Conservation (phyloP, 2,329 filamentous ascomycete genomes). For the Exophiala lecanii-corni region DNA sequence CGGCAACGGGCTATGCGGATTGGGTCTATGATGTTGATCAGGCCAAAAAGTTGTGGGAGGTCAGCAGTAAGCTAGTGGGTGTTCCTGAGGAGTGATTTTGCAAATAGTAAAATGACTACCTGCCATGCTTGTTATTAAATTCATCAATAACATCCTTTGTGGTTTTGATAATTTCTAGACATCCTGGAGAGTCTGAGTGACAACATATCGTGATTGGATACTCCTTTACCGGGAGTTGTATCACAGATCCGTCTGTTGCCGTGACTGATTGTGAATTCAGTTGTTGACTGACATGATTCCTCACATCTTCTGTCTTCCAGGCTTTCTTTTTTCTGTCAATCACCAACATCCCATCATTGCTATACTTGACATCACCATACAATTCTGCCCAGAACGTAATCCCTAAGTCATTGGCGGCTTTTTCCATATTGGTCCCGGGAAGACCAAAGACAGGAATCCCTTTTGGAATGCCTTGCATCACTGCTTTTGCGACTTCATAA, state of each 20-base stretch:
- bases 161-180: constrained; percentile 41
- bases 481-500: constrained; percentile 48
- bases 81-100: constrained; percentile 9
- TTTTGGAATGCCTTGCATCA: constrained; percentile 50
- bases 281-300: constrained; percentile 40
- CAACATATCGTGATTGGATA: constrained; percentile 44
- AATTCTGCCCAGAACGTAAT: constrained; percentile 52
- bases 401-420: constrained; percentile 49
- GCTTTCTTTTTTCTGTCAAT: constrained; percentile 58
- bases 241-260: constrained; percentile 38
- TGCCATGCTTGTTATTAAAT: constrained; percentile 36
- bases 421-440: constrained; percentile 51
- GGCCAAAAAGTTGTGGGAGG: constrained; percentile 21
- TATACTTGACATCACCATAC: constrained; percentile 55
- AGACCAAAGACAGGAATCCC: constrained; percentile 52
- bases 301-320: constrained; percentile 38
- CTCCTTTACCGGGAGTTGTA: constrained; percentile 38
- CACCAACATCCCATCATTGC: constrained; percentile 45
- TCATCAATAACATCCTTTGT: constrained; percentile 39
- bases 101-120: constrained; percentile 10
- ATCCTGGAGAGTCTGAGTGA: constrained; percentile 46
- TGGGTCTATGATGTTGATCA: constrained; percentile 18
- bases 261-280: constrained; percentile 39
- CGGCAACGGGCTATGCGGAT: constrained; percentile 18
- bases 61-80: constrained; percentile 17